Percentiles rank a stretch among this genome's conserved stretches.
phyloP scores from a whole-genome alignment of 108 stramenopile genomes.

The Skeletonema menzelii region DNA sequence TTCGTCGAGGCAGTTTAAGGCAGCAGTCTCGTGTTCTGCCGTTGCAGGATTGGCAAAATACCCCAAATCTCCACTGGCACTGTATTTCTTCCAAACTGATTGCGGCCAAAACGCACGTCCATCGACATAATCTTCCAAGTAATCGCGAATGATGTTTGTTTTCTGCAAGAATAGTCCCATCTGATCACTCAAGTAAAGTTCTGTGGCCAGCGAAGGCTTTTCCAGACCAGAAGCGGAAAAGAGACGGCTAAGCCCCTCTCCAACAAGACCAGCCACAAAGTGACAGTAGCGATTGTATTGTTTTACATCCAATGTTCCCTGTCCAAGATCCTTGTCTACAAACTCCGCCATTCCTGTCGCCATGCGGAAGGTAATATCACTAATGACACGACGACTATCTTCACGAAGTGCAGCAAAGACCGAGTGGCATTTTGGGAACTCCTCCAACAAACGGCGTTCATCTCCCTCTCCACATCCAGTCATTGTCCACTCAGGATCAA shows the following conservation, averaged over 20 bases:
- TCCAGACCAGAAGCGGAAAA: constrained; percentile 89
- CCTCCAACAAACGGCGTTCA: constrained; percentile 88
- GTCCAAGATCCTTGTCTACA: constrained; percentile 95
- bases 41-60: constrained; percentile 79
- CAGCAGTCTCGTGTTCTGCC: constrained; percentile 39
- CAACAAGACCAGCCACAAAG: constrained; percentile 98
- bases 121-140: constrained; percentile 99
- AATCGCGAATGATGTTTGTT: constrained; percentile 99
- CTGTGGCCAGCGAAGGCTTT: constrained; percentile 55
- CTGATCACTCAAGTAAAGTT: constrained; percentile 85
- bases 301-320: constrained; percentile 88
- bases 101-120: constrained; percentile 99
- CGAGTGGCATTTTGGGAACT: constrained; percentile 89
- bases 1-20: constrained; percentile 91
- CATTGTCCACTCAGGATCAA: constrained; percentile 85
- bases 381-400: constrained; percentile 77
- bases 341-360: constrained; percentile 99
- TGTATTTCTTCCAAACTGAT: constrained; percentile 91
- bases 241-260: constrained; percentile 95
- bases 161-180: constrained; percentile 99
- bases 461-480: constrained; percentile 95
- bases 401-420: constrained; percentile 75
- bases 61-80: constrained; percentile 75
- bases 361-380: constrained; percentile 95
- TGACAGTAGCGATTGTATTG: constrained; percentile 99